Conservation (phyloP, 2,329 filamentous ascomycete genomes). For the Aspergillus eucalypticola region DNA sequence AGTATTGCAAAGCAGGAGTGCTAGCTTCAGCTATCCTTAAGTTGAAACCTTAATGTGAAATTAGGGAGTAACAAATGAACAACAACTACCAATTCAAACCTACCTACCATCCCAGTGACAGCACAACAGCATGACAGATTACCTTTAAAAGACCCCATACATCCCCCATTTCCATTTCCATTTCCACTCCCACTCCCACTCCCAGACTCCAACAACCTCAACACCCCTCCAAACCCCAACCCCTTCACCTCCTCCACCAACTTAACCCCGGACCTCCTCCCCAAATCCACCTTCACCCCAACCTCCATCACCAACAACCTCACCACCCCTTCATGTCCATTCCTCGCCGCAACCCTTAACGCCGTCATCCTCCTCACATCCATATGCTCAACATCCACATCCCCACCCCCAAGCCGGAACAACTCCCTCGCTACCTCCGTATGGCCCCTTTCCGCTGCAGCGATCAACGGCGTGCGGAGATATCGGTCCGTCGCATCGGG, state of each 20-base stretch:
- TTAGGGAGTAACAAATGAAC: slow-evolving; percentile 17
- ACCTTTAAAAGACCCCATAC: too few species aligned
- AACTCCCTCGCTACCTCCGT: too few species aligned
- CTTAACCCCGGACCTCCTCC: neutral
- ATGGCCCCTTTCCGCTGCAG: too few species aligned
- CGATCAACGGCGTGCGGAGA: neutral
- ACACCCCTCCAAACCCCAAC: too few species aligned
- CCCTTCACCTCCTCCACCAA: neutral
- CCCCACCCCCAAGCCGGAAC: too few species aligned
- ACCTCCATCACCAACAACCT: neutral
- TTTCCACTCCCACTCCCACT: too few species aligned
- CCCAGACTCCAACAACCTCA: too few species aligned
- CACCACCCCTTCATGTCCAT: slow-evolving; percentile 2
- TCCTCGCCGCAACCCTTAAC: neutral
- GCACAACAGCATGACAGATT: too few species aligned
- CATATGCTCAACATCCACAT: too few species aligned
- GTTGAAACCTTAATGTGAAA: slow-evolving; percentile 33
- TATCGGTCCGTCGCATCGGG: neutral
- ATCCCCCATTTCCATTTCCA: too few species aligned
- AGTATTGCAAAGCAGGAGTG: neutral
- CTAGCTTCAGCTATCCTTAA: slow-evolving; percentile 26
- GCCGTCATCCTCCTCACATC: too few species aligned
- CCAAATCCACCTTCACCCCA: neutral
- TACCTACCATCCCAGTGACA: too few species aligned
- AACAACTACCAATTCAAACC: neutral